Evolutionary conservation across 768 basidiomycete species (phyloP).

Genomic region (Termitomyces sp.): DNA sequence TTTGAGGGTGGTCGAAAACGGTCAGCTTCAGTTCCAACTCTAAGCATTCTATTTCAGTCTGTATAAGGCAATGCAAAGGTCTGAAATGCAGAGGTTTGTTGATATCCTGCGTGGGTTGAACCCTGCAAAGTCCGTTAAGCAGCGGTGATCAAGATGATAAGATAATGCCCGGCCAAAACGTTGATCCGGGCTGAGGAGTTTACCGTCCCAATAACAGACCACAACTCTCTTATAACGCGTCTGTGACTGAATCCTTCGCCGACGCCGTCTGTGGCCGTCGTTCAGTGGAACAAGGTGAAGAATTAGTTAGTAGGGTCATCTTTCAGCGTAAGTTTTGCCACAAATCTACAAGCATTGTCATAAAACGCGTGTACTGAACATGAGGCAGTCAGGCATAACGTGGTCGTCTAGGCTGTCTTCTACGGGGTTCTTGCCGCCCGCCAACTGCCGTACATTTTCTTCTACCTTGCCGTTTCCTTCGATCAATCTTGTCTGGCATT

Average conservation of each 20-base stretch:
- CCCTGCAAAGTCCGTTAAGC: constrained; percentile 8
- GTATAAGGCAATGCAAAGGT: not conserved
- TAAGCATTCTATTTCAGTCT: not conserved
- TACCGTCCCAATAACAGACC: constrained; percentile 13
- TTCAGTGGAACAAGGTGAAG: constrained; percentile 9
- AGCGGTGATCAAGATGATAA: constrained; percentile 19
- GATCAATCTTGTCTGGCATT: constrained; percentile 12
- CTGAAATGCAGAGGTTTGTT: not conserved
- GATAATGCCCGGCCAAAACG: constrained; percentile 10
- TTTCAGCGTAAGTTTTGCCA: constrained; percentile 20
- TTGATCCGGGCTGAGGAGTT: constrained; percentile 15
- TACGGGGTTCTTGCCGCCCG: constrained; percentile 15
- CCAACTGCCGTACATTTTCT: constrained; percentile 18
- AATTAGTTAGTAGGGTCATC: constrained; percentile 1
- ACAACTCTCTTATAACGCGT: constrained; percentile 14
- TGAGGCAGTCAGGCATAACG: constrained; percentile 47
- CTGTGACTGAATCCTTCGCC: constrained; percentile 10
- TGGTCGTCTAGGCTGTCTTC: constrained; percentile 21
- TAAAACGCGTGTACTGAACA: constrained; percentile 48
- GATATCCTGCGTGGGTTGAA: not conserved
- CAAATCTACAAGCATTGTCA: constrained; percentile 17
- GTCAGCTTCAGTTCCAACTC: not conserved
- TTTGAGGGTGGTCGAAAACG: not conserved
- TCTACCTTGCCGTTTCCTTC: constrained; percentile 9
- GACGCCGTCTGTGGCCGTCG: constrained; percentile 8